phyloP scores from a whole-genome alignment of 2,329 filamentous ascomycete genomes.

The Trichoderma asperellum region DNA sequence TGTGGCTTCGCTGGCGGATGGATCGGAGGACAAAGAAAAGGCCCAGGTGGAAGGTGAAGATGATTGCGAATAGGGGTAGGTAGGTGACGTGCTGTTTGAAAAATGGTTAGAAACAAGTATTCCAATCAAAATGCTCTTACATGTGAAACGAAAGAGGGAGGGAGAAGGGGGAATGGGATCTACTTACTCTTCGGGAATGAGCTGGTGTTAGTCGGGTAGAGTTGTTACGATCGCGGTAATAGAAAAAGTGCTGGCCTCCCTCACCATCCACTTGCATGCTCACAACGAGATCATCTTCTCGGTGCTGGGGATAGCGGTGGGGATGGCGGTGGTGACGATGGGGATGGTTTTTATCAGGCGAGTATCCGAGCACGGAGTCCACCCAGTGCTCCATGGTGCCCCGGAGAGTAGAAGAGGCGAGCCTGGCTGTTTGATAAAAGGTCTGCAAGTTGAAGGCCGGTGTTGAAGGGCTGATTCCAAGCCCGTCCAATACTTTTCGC shows the following conservation, averaged over 20 bases:
- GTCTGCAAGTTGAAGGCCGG: background rate
- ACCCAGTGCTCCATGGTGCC: conserved; percentile 26
- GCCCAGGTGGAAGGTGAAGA: conserved; percentile 28
- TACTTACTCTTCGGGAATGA: conserved; percentile 14
- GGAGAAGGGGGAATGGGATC: background rate
- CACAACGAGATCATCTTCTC: background rate
- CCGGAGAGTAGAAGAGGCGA: conserved; percentile 16
- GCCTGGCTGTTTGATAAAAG: conserved; percentile 19
- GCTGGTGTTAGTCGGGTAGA: background rate
- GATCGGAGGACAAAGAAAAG: conserved; percentile 24
- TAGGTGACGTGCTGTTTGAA: conserved; percentile 6
- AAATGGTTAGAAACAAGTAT: background rate
- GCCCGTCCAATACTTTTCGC: conserved; percentile 6
- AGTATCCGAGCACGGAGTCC: conserved; percentile 17
- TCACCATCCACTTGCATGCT: conserved; percentile 17
- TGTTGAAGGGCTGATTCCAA: background rate
- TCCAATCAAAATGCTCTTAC: background rate
- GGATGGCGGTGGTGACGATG: background rate
- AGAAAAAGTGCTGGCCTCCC: conserved; percentile 14
- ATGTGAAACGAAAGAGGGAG: background rate
- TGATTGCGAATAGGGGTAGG: conserved; percentile 18
- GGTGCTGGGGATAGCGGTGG: background rate
- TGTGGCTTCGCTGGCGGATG: conserved; percentile 15
- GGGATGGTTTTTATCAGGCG: background rate
- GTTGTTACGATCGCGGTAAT: conserved; percentile 6